Evolutionary conservation across 2,329 filamentous ascomycete species (phyloP), one percentile per base, ranked within the genome.

Genomic region (Nothomitra cinnamomea): DNA sequence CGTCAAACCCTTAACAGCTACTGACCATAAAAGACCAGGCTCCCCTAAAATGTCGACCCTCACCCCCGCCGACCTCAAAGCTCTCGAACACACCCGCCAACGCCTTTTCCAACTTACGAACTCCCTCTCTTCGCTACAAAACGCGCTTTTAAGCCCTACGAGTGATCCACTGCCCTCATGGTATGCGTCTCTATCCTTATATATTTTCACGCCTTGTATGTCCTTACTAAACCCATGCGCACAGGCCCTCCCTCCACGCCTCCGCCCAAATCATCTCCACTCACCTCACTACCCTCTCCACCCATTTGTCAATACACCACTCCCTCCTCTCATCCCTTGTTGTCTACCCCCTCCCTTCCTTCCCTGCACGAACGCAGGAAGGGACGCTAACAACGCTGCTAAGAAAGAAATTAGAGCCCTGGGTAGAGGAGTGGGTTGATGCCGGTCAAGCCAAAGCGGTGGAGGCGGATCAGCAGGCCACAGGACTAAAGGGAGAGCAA

Each of bases 371-470:
- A 60, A 82, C 76, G 3, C 80, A 67, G 64, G 69, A 64, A 1
- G 61, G 64, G 50, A 72, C 86, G 2, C 73, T 90, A 1, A 73
- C 77, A 24, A 78, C 83, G 60, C 72, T 94, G 1, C 71, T 94
- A 32, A 82, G 87, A 40, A 94, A 92, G 68, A 92, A 92, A 64
- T 75, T 88, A 50, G 87, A 92, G 59, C 85, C 86, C 0, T 74
- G 78, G 22, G 80, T 88, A 17, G 85, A 89, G 63, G 79, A 81
- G 54, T 82, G 83, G 69, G 80, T 90, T 24, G 76, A 79, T 21
- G 70, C 79, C 52, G 83, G 80, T 1, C 75, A 77, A 36, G 71
- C 71, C 55, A 69, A 70, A 25, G 58, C 49, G 51, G 55, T 57
- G 15, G 55, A 60, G 40, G 59, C 55, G n/a, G 19, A 58, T 58